phyloP scores from a whole-genome alignment of 805 yeast species.

The Metschnikowia gelsemii region DNA sequence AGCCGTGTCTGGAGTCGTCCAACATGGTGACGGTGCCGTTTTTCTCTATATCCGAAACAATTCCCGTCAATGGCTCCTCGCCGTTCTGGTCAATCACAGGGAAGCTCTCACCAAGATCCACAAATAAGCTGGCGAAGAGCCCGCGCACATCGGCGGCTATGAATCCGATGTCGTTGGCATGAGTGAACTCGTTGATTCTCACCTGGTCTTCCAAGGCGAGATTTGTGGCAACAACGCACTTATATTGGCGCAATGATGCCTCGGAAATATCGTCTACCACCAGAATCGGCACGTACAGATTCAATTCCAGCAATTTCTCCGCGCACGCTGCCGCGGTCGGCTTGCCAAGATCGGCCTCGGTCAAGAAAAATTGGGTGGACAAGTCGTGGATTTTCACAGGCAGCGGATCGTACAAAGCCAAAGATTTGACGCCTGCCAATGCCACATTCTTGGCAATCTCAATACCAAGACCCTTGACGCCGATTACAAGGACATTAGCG shows the following conservation, averaged over 20 bases:
- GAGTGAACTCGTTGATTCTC: slow-evolving; percentile 72
- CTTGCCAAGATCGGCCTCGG: slow-evolving; percentile 70
- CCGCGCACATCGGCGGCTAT: slow-evolving; percentile 84
- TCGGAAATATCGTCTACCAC: slow-evolving; percentile 58
- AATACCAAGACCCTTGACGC: slow-evolving; percentile 88
- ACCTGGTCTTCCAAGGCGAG: slow-evolving; percentile 70
- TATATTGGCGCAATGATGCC: slow-evolving; percentile 55
- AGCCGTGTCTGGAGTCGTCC: slow-evolving; percentile 89
- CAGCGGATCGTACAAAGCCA: slow-evolving; percentile 80
- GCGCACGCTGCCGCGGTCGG: slow-evolving; percentile 74
- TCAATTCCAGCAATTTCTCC: slow-evolving; percentile 72
- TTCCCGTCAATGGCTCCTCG: slow-evolving; percentile 86
- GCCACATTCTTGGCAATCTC: slow-evolving; percentile 97
- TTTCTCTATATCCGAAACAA: slow-evolving; percentile 82
- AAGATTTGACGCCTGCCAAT: slow-evolving; percentile 93
- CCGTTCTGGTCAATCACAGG: slow-evolving; percentile 84
- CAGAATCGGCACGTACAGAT: slow-evolving; percentile 84
- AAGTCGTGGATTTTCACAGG: slow-evolving; percentile 68
- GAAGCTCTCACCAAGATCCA: slow-evolving; percentile 84
- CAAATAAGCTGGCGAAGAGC: slow-evolving; percentile 82
- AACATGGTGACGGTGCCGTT: slow-evolving; percentile 92
- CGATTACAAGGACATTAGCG: slow-evolving; percentile 88
- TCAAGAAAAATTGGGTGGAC: slow-evolving; percentile 84
- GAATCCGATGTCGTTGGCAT: slow-evolving; percentile 68
- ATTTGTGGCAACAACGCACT: slow-evolving; percentile 85